Base-by-base conservation (phyloP, 164 flowering plant genomes). In the Brasenia schreberi region DNA sequence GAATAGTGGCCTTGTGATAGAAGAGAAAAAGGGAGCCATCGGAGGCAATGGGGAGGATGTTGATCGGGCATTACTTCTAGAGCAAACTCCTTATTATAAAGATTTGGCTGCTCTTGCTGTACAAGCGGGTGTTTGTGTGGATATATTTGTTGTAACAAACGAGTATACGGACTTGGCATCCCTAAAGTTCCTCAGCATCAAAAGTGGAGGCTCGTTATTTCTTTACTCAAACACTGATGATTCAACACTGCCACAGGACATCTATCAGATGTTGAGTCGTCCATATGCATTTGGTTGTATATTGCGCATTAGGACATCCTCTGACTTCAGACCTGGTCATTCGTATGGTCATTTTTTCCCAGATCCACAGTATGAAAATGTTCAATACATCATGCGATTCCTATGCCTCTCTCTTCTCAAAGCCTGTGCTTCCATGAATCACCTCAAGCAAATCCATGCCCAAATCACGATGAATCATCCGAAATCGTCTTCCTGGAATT, bases 141-240 rank as follows among this genome's bases (percentile, higher is more conserved):
- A 23, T 23, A 23, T 23, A 23, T 23, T 23, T 23, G 27, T 23
- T 23, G 27, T 23, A 27, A 94, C 99, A 72, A 94, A 94, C 75
- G 99, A 94, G 77, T 94, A 94, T 71, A 94, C 97, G 33, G 97
- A 94, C 76, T 77, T 94, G 77, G 99, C 99, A 53, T 94, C 99
- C 42, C 81, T 94, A 19, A 94, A 91, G 73, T 94, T 91, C 81
- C 87, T 94, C 64, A 91, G 99, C 69, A 92, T 94, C 68, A 96
- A 91, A 23, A 23, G 27, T 23, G 27, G 27, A 23, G 27, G 27
- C 27, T 23, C 27, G 27, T 23, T 23, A 23, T 23, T 23, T 23
- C 27, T 23, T 23, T 23, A 23, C 27, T 23, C 27, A 23, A 23
- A 23, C 27, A 23, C 27, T 23, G 27, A 23, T 23, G 27, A 23